Conservation (phyloP, 1,284 basidiomycete genomes). For the Cutaneotrichosporon cavernicola region DNA sequence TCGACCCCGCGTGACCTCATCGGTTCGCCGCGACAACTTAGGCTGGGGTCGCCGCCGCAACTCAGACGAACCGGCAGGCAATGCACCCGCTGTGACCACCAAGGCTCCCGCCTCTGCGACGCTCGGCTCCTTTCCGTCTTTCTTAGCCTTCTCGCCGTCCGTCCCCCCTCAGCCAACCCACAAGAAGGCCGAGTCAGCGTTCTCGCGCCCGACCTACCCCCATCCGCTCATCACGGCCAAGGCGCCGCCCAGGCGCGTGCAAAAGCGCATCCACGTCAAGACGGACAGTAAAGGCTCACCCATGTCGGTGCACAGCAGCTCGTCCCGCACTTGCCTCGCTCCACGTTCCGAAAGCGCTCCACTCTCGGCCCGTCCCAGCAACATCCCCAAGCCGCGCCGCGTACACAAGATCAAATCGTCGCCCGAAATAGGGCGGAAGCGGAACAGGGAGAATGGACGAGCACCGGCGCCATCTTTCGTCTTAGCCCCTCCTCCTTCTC, state of each 20-base stretch:
- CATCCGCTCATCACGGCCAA: neutral
- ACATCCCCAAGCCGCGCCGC: neutral
- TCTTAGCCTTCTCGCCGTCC: slow-evolving; percentile 9
- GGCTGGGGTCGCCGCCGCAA: slow-evolving; percentile 42
- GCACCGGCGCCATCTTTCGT: neutral
- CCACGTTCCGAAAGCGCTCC: neutral
- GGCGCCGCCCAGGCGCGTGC: neutral
- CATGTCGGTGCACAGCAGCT: neutral
- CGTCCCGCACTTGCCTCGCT: neutral
- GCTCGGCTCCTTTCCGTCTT: slow-evolving; percentile 9
- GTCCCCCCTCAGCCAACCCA: neutral
- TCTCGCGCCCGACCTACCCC: neutral
- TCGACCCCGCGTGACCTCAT: slow-evolving; percentile 15
- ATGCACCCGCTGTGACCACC: neutral
- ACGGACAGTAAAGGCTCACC: slow-evolving; percentile 7
- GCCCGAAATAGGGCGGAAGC: neutral
- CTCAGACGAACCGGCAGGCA: slow-evolving; percentile 7
- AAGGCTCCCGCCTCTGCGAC: neutral
- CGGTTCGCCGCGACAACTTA: slow-evolving; percentile 36
- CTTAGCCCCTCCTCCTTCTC: neutral
- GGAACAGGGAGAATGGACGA: slow-evolving; percentile 5
- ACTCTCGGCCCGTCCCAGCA: neutral
- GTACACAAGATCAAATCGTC: slow-evolving; percentile 8
- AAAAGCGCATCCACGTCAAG: slow-evolving; percentile 7
- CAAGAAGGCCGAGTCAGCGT: neutral